Conservation (phyloP, 306 rosid genomes). For the Vigna hirtella region DNA sequence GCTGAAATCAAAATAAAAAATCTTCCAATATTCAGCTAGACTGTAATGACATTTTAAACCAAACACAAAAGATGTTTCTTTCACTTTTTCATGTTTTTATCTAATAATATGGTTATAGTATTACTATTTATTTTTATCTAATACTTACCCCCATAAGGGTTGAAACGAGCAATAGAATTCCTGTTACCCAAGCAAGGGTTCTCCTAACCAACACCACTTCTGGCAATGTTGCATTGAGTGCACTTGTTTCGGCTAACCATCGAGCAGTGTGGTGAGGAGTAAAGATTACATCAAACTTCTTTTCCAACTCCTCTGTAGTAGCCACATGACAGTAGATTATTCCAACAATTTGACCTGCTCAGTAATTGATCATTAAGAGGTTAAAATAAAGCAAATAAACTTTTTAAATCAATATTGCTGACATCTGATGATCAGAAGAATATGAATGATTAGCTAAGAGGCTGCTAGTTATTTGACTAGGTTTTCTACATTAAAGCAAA, state of each 20-base stretch:
- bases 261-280: slow-evolving; percentile 64
- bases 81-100: not conserved
- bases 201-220: slow-evolving; percentile 74
- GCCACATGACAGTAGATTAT: slow-evolving; percentile 60
- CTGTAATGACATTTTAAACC: slow-evolving; percentile 7
- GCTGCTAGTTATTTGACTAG: slow-evolving; percentile 38
- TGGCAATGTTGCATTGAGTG: slow-evolving; percentile 31
- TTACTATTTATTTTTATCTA: slow-evolving; percentile 14
- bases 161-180: slow-evolving; percentile 79
- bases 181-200: slow-evolving; percentile 88
- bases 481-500: slow-evolving; percentile 35
- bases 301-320: slow-evolving; percentile 53
- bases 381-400: slow-evolving; percentile 38
- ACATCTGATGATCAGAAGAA: slow-evolving; percentile 31
- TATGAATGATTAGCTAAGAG: slow-evolving; percentile 14
- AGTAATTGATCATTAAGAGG: slow-evolving; percentile 36
- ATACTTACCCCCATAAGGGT: slow-evolving; percentile 89
- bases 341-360: slow-evolving; percentile 97
- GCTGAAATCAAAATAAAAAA: not conserved
- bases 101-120: not conserved
- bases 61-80: not conserved
- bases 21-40: slow-evolving; percentile 29
- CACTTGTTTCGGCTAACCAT: slow-evolving; percentile 65
- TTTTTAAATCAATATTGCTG: slow-evolving; percentile 2
- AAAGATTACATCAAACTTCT: slow-evolving; percentile 62